These are phyloP conservation scores for Backusella morwellensis DNA, from an alignment of 192 early-diverging fungal genomes.

Conservation along the genomic window DNA sequence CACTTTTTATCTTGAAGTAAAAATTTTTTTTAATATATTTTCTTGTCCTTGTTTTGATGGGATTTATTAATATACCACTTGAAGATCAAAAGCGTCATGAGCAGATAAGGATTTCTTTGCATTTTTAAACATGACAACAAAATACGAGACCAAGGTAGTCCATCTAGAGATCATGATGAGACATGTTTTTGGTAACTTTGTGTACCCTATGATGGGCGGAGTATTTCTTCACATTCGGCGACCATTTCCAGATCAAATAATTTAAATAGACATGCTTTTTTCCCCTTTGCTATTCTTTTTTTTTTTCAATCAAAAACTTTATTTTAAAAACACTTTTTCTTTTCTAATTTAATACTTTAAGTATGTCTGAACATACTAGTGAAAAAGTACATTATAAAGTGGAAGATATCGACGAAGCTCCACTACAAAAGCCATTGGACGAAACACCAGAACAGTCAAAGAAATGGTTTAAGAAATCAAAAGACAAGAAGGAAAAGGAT, in stretches of 20 bases:
- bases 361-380: not conserved
- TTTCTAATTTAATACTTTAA: not conserved
- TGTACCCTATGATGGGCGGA: not conserved
- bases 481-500: not conserved
- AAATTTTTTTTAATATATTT: not conserved
- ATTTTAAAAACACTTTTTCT: not conserved
- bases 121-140: not conserved
- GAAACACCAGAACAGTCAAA: not conserved
- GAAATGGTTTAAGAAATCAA: not conserved
- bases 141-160: not conserved
- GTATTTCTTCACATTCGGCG: not conserved
- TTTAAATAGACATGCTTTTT: not conserved
- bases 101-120: not conserved
- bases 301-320: not conserved
- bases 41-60: not conserved
- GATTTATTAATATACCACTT: not conserved
- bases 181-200: not conserved
- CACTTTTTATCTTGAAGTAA: no score
- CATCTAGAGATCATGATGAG: not conserved
- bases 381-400: not conserved
- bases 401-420: not conserved
- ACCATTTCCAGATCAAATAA: not conserved
- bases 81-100: not conserved
- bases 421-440: not conserved
- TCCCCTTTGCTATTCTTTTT: not conserved